Percentiles rank a stretch among this genome's conserved stretches.
These are phyloP conservation scores for Casaregolazyma lundiana DNA, from an alignment of 1,139 yeast species.

Conservation along the genomic window DNA sequence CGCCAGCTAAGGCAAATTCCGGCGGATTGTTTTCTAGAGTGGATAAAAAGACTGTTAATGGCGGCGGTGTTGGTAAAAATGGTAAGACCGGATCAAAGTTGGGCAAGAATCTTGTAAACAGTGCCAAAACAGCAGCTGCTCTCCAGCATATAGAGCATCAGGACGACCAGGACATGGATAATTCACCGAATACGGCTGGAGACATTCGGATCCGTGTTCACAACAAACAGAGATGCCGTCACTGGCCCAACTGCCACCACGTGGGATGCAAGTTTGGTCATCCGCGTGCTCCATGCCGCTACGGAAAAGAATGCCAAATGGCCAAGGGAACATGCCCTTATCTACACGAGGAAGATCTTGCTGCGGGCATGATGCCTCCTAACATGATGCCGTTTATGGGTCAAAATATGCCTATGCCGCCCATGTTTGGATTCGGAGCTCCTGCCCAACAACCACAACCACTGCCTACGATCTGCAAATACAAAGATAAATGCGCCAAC, in stretches of 20 bases:
- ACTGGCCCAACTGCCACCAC: conserved; percentile 70
- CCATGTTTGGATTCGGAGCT: conserved; percentile 7
- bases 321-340: conserved; percentile 78
- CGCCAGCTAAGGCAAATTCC: conserved; percentile 1
- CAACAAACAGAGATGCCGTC: conserved; percentile 50
- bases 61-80: neutral
- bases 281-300: conserved; percentile 70
- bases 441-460: conserved; percentile 14
- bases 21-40: conserved; percentile 7
- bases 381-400: neutral
- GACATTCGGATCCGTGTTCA: conserved; percentile 13
- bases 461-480: conserved; percentile 51
- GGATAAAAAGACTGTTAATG: conserved; percentile 1
- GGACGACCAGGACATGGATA: conserved; percentile 14
- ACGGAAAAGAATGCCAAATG: conserved; percentile 75
- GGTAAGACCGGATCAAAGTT: neutral
- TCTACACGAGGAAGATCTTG: conserved; percentile 53
- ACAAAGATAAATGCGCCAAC: conserved; percentile 68
- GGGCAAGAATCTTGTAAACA: conserved; percentile 13
- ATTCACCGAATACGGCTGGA: conserved; percentile 6
- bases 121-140: neutral
- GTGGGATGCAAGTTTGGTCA: conserved; percentile 70
- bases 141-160: conserved; percentile 1
- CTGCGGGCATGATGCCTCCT: conserved; percentile 5
- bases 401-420: conserved; percentile 4